A percentile compares a stretch with the other conserved stretches of the same genome.
phyloP scores from a whole-genome alignment of 2,329 filamentous ascomycete species.

The Dactylella cylindrospora region DNA sequence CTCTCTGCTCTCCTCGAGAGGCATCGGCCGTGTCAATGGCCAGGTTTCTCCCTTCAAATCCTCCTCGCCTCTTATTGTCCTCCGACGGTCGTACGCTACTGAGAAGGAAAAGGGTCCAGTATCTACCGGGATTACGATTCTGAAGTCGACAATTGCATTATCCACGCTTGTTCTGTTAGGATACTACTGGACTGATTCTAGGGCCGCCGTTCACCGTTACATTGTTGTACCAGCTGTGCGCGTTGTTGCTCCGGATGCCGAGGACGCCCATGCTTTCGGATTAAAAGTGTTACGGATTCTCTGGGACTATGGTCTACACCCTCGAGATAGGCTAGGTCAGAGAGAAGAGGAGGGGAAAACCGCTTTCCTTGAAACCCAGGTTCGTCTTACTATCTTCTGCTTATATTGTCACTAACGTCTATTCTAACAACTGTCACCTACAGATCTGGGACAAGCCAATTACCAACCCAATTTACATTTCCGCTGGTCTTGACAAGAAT shows the following conservation, averaged over 20 bases:
- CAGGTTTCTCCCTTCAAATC: conserved; percentile 9
- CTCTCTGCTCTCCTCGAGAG: conserved; percentile 23
- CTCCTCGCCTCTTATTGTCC: conserved; percentile 15
- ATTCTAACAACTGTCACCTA: neutral
- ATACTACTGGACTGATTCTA: conserved; percentile 58
- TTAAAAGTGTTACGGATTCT: conserved; percentile 70
- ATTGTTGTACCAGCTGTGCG: conserved; percentile 65
- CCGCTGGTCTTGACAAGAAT: conserved; percentile 93
- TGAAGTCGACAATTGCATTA: conserved; percentile 32
- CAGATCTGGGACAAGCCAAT: conserved; percentile 75
- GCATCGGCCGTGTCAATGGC: conserved; percentile 28
- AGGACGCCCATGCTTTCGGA: conserved; percentile 86
- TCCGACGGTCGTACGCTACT: conserved; percentile 28
- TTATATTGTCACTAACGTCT: neutral
- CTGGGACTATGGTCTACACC: conserved; percentile 73
- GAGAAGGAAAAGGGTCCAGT: conserved; percentile 17
- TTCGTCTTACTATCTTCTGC: conserved; percentile 10
- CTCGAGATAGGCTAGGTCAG: conserved; percentile 68
- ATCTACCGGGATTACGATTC: conserved; percentile 21
- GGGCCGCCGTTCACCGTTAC: conserved; percentile 59
- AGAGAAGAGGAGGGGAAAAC: conserved; percentile 51
- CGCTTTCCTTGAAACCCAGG: conserved; percentile 38
- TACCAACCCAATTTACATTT: conserved; percentile 86
- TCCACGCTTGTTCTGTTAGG: conserved; percentile 31
- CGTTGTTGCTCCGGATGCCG: conserved; percentile 66